Conservation (phyloP, 2,329 filamentous ascomycete genomes). For the Aspergillus costaricaensis region DNA sequence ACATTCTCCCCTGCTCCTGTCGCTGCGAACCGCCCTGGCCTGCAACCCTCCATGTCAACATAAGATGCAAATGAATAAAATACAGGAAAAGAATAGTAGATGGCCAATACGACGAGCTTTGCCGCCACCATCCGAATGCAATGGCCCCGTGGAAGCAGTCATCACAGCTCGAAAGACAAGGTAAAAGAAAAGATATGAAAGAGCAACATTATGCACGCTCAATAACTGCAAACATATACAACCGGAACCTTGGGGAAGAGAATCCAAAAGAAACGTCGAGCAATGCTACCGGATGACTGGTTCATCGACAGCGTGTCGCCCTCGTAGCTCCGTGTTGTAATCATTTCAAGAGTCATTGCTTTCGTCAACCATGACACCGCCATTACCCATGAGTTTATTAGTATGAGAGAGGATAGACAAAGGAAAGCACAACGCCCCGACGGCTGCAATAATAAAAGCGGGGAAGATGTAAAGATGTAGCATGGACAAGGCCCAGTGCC, state of each 20-base stretch:
- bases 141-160: slow-evolving; percentile 7
- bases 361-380: slow-evolving; percentile 42
- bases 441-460: slow-evolving; percentile 1
- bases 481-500: slow-evolving; percentile 8
- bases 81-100: slow-evolving; percentile 3
- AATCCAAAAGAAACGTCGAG: slow-evolving; percentile 18
- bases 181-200: slow-evolving; percentile 16
- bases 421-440: slow-evolving; percentile 8
- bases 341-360: slow-evolving; percentile 33
- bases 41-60: slow-evolving; percentile 2
- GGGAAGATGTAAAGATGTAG: slow-evolving; percentile 10
- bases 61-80: slow-evolving; percentile 4
- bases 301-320: not conserved
- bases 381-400: slow-evolving; percentile 26
- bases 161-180: slow-evolving; percentile 4
- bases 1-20: not conserved
- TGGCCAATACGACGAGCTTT: not conserved
- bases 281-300: not conserved
- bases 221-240: slow-evolving; percentile 38
- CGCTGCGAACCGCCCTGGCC: slow-evolving; percentile 2
- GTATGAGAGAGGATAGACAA: slow-evolving; percentile 22
- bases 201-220: slow-evolving; percentile 39
- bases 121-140: slow-evolving; percentile 2
- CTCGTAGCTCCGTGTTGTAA: slow-evolving; percentile 20
- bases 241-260: slow-evolving; percentile 30